Evolutionary conservation across 805 yeast species (phyloP).

Genomic region (Kurtzmaniella fragi): DNA sequence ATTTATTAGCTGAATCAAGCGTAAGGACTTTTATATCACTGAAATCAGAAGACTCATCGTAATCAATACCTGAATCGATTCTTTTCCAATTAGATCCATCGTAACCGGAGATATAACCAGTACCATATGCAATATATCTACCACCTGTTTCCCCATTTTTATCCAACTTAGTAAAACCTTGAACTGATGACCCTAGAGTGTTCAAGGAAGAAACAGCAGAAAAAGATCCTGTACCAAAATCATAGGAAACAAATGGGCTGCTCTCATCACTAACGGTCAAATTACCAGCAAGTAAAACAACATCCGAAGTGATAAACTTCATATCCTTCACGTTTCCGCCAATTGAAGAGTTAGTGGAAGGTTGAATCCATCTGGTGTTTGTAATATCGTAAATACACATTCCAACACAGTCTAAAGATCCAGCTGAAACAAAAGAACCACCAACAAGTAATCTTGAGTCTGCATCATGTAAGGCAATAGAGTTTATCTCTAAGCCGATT

Average conservation of each 20-base stretch:
- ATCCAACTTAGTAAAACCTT: slow-evolving; percentile 41
- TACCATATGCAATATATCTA: slow-evolving; percentile 32
- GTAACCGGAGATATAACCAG: slow-evolving; percentile 32
- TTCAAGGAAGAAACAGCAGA: slow-evolving; percentile 16
- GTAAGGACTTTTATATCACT: slow-evolving; percentile 42
- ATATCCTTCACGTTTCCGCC: slow-evolving; percentile 53
- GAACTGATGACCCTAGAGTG: slow-evolving; percentile 19
- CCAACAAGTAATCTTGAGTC: slow-evolving; percentile 54
- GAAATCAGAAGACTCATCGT: slow-evolving; percentile 28
- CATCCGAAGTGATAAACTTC: slow-evolving; percentile 35
- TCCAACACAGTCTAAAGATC: slow-evolving; percentile 51
- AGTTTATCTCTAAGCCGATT: slow-evolving; percentile 32
- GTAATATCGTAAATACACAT: slow-evolving; percentile 63
- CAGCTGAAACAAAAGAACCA: slow-evolving; percentile 63
- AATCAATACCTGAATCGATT: slow-evolving; percentile 30
- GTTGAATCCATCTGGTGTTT: slow-evolving; percentile 50
- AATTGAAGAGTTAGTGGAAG: slow-evolving; percentile 23
- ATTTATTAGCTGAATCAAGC: slow-evolving; percentile 21
- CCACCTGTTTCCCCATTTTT: slow-evolving; percentile 32
- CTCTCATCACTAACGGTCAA: slow-evolving; percentile 35
- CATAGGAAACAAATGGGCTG: slow-evolving; percentile 45
- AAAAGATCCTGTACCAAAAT: slow-evolving; percentile 39
- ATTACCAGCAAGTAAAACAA: slow-evolving; percentile 48
- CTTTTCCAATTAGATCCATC: slow-evolving; percentile 47
- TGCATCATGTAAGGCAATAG: slow-evolving; percentile 30